Evolutionary conservation across 2,329 filamentous ascomycete species (phyloP), one percentile per base, ranked within the genome.

Genomic region (Shiraia sp.): DNA sequence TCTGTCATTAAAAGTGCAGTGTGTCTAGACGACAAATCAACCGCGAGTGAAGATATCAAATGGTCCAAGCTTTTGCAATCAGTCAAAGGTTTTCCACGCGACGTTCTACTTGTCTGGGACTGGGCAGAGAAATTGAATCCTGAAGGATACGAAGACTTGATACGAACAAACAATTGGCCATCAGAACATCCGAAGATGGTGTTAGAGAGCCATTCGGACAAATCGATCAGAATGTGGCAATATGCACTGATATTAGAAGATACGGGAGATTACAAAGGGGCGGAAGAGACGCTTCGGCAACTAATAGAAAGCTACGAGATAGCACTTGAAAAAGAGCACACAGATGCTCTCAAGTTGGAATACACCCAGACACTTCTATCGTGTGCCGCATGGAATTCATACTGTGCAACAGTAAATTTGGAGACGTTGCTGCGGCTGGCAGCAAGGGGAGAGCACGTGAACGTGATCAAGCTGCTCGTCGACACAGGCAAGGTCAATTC

Each of bases 381-480:
- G 15, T 44, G 17, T 35, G 40, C 45, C 3, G 40, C 40, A 32
- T n/a, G 13, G 26, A 36, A 31, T n/a, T 36, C 36, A 14, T 25
- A 42, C 13, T 19, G 36, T 3, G 31, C 1, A 5, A 24, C 44
- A 24, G 40, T 48, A n/a, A 23, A 36, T 6, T 16, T 36, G 17
- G 10, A 28, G 13, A 43, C 40, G 19, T 34, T 25, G 13, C 28
- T 43, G 5, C 33, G 17, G 34, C 29, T 22, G 34, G 34, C 40
- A 28, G 35, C 16, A 2, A 26, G 26, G 19, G 6, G 17, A 6
- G 30, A 22, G 28, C 28, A 38, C 23, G 15, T 25, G 15, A n/a
- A 14, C 8, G 13, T 36, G 16, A 14, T 36, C 4, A 16, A 27
- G 23, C 14, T 27, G 23, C 33, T 36, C 6, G n/a, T 36, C 10